Evolutionary conservation across 805 yeast genomes (phyloP).

Genomic region (Barnettozyma salicaria): DNA sequence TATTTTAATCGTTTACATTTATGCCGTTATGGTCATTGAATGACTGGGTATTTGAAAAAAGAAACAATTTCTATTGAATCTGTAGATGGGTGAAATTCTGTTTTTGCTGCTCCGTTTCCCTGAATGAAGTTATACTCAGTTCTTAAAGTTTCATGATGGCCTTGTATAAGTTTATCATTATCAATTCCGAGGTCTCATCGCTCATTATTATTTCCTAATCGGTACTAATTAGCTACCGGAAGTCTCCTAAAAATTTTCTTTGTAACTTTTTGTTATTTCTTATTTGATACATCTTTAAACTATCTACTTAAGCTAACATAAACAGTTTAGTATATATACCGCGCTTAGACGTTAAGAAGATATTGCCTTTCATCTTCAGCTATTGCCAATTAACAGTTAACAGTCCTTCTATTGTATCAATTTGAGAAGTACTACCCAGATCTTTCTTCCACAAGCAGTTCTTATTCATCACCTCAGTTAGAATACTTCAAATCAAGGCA

Average conservation of each 20-base stretch:
- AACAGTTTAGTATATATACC: too few species aligned
- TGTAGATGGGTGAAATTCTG: neutral
- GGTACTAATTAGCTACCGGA: constrained; percentile 4
- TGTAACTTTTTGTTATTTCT: neutral
- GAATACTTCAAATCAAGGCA: neutral
- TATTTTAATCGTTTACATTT: constrained; percentile 8
- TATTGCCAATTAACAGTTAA: too few species aligned
- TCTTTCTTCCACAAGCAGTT: neutral
- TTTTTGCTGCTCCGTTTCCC: neutral
- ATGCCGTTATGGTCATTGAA: constrained; percentile 23
- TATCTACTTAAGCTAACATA: too few species aligned
- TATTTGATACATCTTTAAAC: neutral
- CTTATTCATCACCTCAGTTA: neutral
- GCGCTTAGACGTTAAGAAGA: too few species aligned
- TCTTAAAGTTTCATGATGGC: too few species aligned
- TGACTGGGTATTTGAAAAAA: constrained; percentile 16
- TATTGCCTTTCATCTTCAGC: neutral
- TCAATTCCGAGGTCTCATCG: constrained; percentile 10
- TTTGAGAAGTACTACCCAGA: too few species aligned
- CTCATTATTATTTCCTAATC: constrained; percentile 6
- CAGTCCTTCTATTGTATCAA: too few species aligned
- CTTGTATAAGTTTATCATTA: too few species aligned
- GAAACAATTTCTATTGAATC: neutral
- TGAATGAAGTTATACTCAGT: too few species aligned
- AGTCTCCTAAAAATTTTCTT: constrained; percentile 7